phyloP scores from a whole-genome alignment of 2,329 filamentous ascomycete genomes.

The Talaromyces marneffei region DNA sequence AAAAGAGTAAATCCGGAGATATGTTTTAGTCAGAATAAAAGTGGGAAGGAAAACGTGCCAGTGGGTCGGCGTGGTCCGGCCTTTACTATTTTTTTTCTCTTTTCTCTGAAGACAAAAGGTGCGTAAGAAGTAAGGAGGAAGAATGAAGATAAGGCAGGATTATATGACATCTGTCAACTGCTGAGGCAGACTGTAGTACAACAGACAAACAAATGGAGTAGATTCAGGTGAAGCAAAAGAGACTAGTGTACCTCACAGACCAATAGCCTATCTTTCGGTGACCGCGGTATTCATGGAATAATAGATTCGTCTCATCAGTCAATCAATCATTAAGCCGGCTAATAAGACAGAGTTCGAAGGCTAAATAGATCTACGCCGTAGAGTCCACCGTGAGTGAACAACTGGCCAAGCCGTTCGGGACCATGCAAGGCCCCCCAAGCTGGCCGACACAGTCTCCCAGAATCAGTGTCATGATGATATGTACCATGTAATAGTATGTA shows the following conservation, averaged over 20 bases:
- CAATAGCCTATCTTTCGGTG: neutral
- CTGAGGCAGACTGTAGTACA: neutral
- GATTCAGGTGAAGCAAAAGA: slow-evolving; percentile 8
- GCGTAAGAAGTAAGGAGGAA: neutral
- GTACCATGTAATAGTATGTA: too few relatives aligned
- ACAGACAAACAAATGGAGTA: neutral
- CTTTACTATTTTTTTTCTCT: too few relatives aligned
- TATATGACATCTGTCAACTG: neutral
- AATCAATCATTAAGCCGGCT: neutral
- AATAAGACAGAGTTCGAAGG: neutral
- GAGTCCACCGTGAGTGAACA: neutral
- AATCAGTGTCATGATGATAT: too few relatives aligned
- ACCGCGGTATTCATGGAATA: neutral
- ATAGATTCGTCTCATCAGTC: neutral
- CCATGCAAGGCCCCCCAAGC: neutral
- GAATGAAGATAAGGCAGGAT: neutral
- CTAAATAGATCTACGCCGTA: neutral
- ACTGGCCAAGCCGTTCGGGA: neutral
- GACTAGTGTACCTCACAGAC: slow-evolving; percentile 2
- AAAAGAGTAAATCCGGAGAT: slow-evolving; percentile 21
- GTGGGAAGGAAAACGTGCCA: neutral
- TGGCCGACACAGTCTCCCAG: too few relatives aligned
- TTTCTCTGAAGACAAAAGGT: too few relatives aligned
- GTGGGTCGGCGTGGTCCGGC: neutral
- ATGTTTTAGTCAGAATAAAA: slow-evolving; percentile 5